Evolutionary conservation across 2,329 filamentous ascomycete genomes (phyloP).

Genomic region (Gyromitra esculenta): DNA sequence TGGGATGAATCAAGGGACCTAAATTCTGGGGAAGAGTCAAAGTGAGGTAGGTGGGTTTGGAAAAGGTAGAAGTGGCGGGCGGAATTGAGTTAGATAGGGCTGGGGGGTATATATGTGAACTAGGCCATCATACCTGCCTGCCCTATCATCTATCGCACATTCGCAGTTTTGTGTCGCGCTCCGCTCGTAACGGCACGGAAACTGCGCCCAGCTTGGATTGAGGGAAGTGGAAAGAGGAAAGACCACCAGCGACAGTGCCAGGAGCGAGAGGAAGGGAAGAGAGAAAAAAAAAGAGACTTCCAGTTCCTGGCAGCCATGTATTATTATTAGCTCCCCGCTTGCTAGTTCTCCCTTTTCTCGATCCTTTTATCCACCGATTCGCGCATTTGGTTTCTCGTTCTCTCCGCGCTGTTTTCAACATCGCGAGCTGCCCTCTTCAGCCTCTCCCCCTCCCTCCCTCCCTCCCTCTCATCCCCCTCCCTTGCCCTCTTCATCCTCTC

Average conservation of each 20-base stretch:
- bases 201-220: constrained; percentile 46
- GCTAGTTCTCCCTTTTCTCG: constrained; percentile 30
- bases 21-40: constrained; percentile 13
- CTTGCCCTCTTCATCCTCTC: constrained; percentile 18
- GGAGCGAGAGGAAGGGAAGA: not conserved
- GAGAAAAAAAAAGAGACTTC: constrained; percentile 18
- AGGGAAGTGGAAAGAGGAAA: constrained; percentile 36
- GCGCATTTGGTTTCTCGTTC: constrained; percentile 33
- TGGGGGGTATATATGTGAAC: constrained; percentile 15
- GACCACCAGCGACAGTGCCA: constrained; percentile 14
- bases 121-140: constrained; percentile 27
- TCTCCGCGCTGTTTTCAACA: constrained; percentile 34
- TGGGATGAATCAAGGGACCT: constrained; percentile 25
- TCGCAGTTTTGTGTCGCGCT: constrained; percentile 43
- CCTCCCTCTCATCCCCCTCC: constrained; percentile 1
- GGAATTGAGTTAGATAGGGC: constrained; percentile 14
- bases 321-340: constrained; percentile 43
- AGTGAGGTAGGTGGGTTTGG: constrained; percentile 5
- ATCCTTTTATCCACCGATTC: constrained; percentile 49
- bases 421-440: constrained; percentile 44
- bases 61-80: constrained; percentile 29
- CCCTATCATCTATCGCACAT: constrained; percentile 43
- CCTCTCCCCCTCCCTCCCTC: constrained; percentile 20
- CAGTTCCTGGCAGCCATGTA: constrained; percentile 18
- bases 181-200: constrained; percentile 44